Evolutionary conservation across 495 filamentous ascomycete genomes (phyloP), one percentile per base, ranked within the genome.

Genomic region (Neurospora sp.): DNA sequence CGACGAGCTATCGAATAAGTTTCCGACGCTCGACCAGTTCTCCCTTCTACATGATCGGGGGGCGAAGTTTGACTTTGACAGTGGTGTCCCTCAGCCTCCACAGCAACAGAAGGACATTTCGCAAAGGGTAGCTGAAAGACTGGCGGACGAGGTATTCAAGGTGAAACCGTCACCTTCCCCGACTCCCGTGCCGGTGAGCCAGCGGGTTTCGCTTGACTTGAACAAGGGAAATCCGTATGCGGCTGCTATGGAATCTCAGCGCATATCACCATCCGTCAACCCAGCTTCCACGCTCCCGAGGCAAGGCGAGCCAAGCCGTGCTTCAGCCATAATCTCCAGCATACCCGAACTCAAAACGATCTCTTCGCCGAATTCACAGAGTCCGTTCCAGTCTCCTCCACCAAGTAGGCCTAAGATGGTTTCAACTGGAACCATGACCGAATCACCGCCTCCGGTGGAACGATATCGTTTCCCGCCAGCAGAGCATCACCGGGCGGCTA

Each of bases 401-500:
- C 23, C 91, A 41, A 86, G 85, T 75, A 87, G 85, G 71, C 90
- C 91, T 6, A 73, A 78, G 7, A 97, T 96, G 91, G 90, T 97
- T n/a, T 98, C 96, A 4, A 96, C 91, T 14, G 96, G 95, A 40
- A 97, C 93, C 3, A 97, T 96, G 92, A 97, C 95, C 37, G 91
- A 91, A 35, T 91, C 89, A 23, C 85, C 93, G 9, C 86, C 88
- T n/a, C 87, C 90, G n/a, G 86, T 90, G 39, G 39, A 39, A 39
- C 39, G 39, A 42, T 87, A 91, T 75, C 86, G 88, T 70, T 91
- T 92, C 79, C 87, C 90, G 7, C 79, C 87, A 42, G 82, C 85
- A 12, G 87, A 89, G 14, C 82, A 85, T 62, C 85, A 89, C 60
- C 85, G 88, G 70, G 86, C 89, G 38, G 83, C 89, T 18, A 92